A percentile compares a stretch with the other conserved stretches of the same genome.
phyloP scores from a whole-genome alignment of 495 filamentous ascomycete species.

The Umbilicaria muhlenbergii region DNA sequence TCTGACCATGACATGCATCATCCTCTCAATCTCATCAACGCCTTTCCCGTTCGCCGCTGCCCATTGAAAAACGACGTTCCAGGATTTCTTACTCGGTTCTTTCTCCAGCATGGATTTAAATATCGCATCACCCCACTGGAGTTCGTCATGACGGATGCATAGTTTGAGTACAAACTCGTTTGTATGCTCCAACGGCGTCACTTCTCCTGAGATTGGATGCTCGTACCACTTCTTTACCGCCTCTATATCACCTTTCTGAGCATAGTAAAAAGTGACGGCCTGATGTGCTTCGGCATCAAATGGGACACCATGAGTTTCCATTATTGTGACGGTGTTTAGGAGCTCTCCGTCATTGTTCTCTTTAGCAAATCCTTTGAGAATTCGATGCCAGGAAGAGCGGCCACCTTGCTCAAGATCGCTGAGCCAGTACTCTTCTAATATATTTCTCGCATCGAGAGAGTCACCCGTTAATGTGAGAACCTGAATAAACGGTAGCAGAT shows the following conservation, averaged over 20 bases:
- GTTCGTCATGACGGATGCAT: conserved; percentile 41
- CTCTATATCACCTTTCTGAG: conserved; percentile 28
- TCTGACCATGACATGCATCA: conserved; percentile 45
- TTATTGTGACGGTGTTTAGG: conserved; percentile 21
- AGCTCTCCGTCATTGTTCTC: conserved; percentile 36
- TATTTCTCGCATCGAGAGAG: conserved; percentile 39
- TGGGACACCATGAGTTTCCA: conserved; percentile 13
- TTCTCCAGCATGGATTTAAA: conserved; percentile 39
- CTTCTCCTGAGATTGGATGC: conserved; percentile 30
- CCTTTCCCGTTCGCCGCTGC: conserved; percentile 54
- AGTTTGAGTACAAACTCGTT: conserved; percentile 34
- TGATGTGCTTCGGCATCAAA: conserved; percentile 23
- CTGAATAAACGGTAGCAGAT: conserved; percentile 34
- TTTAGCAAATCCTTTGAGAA: conserved; percentile 50
- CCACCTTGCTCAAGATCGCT: conserved; percentile 15
- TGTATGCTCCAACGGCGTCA: conserved; percentile 28
- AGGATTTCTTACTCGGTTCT: conserved; percentile 32
- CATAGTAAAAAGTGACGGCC: conserved; percentile 37
- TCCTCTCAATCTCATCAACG: conserved; percentile 51
- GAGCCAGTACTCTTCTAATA: conserved; percentile 29
- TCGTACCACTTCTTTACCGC: conserved; percentile 50
- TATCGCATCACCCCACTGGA: conserved; percentile 46
- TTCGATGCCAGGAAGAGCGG: conserved; percentile 36
- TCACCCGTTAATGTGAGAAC: conserved; percentile 42
- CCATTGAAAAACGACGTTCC: conserved; percentile 63